Conservation (phyloP, 441 rosid species). For the Bruguiera hainesii region DNA sequence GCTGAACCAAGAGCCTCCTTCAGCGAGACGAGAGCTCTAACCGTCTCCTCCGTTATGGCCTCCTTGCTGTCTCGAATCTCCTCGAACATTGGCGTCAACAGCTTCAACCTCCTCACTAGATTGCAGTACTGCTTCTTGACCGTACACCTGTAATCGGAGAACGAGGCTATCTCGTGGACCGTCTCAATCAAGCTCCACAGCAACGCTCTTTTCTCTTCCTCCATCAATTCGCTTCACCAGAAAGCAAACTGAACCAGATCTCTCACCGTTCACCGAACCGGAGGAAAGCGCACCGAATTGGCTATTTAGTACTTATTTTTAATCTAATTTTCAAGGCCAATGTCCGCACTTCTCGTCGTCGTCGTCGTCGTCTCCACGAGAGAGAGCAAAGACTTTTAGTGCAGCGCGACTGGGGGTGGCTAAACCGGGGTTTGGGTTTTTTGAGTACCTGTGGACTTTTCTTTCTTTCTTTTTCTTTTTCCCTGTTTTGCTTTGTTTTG, state of each 20-base stretch:
- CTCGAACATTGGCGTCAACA: slow-evolving; percentile 77
- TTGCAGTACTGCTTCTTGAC: slow-evolving; percentile 73
- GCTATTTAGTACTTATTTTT: no score
- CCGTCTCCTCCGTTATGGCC: slow-evolving; percentile 41
- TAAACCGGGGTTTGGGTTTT: slow-evolving; percentile 1
- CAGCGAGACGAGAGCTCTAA: slow-evolving; percentile 45
- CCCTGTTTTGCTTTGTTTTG: not conserved
- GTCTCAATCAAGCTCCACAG: slow-evolving; percentile 54
- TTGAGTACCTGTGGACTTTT: no score
- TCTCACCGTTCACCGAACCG: not conserved
- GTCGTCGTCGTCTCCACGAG: slow-evolving; percentile 7
- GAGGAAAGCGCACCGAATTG: not conserved
- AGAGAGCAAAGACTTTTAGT: not conserved
- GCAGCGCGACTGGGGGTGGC: slow-evolving; percentile 30
- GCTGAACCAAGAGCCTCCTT: slow-evolving; percentile 51
- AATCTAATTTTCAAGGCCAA: not conserved
- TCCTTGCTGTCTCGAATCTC: slow-evolving; percentile 72
- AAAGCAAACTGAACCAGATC: not conserved
- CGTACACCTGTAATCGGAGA: slow-evolving; percentile 47
- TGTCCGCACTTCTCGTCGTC: slow-evolving; percentile 1
- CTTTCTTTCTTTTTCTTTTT: no score
- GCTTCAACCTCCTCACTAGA: slow-evolving; percentile 66
- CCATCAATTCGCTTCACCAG: slow-evolving; percentile 19
- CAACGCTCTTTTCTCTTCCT: slow-evolving; percentile 38
- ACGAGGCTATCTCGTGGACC: slow-evolving; percentile 57